phyloP scores from a whole-genome alignment of 306 rosid genomes.

The Cicer chorassanicum region DNA sequence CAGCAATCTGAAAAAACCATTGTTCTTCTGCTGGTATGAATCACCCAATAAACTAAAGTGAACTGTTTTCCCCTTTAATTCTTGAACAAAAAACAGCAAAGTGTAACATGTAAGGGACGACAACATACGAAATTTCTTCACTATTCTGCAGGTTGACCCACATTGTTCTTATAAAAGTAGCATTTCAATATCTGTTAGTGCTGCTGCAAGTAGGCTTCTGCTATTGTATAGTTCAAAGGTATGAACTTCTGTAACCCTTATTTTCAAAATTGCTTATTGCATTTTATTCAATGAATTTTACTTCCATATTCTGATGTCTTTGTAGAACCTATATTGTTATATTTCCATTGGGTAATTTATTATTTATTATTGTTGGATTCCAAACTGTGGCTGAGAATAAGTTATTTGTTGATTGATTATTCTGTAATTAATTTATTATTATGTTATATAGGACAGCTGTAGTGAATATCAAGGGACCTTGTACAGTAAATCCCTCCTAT shows the following conservation, averaged over 20 bases:
- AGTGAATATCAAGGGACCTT: too few species aligned
- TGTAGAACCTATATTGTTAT: slow-evolving; percentile 7
- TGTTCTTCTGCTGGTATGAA: slow-evolving; percentile 80
- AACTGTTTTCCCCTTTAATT: slow-evolving; percentile 1
- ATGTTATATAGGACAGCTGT: too few species aligned
- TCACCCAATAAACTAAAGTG: slow-evolving; percentile 30
- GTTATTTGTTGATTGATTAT: too few species aligned
- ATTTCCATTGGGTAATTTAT: slow-evolving; percentile 10
- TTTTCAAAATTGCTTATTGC: slow-evolving; percentile 34
- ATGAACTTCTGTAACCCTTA: slow-evolving; percentile 43
- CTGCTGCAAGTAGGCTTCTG: slow-evolving; percentile 83
- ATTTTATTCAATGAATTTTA: slow-evolving; percentile 21
- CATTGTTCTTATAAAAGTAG: slow-evolving; percentile 87
- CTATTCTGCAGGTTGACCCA: slow-evolving; percentile 81
- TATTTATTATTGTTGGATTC: too few species aligned
- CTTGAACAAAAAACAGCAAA: not conserved
- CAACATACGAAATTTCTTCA: slow-evolving; percentile 37
- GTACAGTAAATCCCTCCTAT: too few species aligned
- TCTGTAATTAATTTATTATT: too few species aligned
- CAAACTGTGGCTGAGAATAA: too few species aligned
- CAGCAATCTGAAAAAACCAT: slow-evolving; percentile 70
- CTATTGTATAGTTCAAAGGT: slow-evolving; percentile 83
- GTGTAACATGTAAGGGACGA: slow-evolving; percentile 6
- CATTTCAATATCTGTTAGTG: slow-evolving; percentile 63
- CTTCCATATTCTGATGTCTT: slow-evolving; percentile 21